Conservation (phyloP, 164 flowering plant genomes). For the Liriodendron chinense region DNA sequence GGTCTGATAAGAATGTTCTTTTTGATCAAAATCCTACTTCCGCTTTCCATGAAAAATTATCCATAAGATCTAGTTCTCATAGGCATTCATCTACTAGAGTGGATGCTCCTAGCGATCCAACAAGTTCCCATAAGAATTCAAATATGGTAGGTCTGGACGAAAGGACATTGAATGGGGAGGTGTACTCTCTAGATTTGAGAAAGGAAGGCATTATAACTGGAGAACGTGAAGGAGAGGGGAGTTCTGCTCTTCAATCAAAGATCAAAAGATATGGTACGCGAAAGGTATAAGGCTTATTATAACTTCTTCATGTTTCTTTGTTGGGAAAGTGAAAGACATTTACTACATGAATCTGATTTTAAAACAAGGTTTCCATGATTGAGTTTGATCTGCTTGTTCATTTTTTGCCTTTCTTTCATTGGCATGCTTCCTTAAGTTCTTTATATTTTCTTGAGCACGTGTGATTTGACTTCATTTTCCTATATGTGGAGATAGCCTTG, state of each 20-base stretch:
- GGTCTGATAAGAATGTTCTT: constrained; percentile 29
- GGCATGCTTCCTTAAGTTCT: neutral
- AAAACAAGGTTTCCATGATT: neutral
- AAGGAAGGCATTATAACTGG: constrained; percentile 22
- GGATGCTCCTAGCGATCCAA: constrained; percentile 17
- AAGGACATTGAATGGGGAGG: constrained; percentile 39
- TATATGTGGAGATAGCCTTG: too few species aligned
- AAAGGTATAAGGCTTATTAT: constrained; percentile 39
- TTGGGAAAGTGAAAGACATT: neutral
- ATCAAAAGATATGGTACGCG: constrained; percentile 35
- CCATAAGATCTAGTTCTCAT: constrained; percentile 32
- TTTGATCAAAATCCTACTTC: constrained; percentile 67
- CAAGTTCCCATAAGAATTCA: constrained; percentile 19
- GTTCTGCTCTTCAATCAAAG: constrained; percentile 34
- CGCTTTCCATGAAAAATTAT: constrained; percentile 49
- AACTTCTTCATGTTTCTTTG: neutral
- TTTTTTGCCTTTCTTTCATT: neutral
- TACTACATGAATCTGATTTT: neutral
- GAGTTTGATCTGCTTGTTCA: neutral
- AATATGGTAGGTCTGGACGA: constrained; percentile 29
- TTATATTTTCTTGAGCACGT: neutral
- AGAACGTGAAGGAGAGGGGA: constrained; percentile 43
- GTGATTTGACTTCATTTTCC: too few species aligned
- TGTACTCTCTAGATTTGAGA: constrained; percentile 38
- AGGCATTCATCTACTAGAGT: constrained; percentile 28